Conservation (phyloP, 2,329 filamentous ascomycete species). For the Metarhizium album region DNA sequence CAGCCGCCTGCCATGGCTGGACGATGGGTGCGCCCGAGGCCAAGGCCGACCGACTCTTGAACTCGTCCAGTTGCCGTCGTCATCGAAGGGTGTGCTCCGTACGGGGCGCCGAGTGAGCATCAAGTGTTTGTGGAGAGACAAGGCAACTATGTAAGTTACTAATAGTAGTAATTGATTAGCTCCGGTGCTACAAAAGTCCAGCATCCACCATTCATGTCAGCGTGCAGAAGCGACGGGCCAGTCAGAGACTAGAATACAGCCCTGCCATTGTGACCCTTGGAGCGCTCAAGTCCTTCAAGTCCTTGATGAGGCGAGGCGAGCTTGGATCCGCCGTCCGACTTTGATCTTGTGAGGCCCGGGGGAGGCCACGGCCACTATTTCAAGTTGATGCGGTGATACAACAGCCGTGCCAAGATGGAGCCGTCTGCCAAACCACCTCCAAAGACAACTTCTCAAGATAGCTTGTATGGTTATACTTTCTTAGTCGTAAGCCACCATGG, state of each 20-base stretch:
- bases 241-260: constrained; percentile 4
- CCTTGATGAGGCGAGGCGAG: background rate
- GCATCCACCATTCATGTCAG: background rate
- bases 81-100: constrained; percentile 2
- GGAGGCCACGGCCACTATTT: too few species aligned
- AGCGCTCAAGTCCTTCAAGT: background rate
- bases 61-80: background rate
- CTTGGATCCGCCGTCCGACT: too few species aligned
- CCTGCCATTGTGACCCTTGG: constrained; percentile 2
- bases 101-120: too few species aligned
- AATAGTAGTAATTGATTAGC: background rate
- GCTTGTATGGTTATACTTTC: too few species aligned
- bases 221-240: constrained; percentile 2
- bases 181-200: background rate
- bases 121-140: background rate
- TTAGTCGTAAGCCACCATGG: background rate
- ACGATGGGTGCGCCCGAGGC: too few species aligned
- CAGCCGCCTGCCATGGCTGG: too few species aligned
- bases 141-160: background rate
- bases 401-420: background rate
- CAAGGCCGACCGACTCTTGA: too few species aligned
- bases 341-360: too few species aligned
- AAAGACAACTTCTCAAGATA: too few species aligned
- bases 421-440: too few species aligned
- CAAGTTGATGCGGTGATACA: background rate